Conservation (phyloP, 176 grass and related monocot species). For the Panicum miliaceum region DNA sequence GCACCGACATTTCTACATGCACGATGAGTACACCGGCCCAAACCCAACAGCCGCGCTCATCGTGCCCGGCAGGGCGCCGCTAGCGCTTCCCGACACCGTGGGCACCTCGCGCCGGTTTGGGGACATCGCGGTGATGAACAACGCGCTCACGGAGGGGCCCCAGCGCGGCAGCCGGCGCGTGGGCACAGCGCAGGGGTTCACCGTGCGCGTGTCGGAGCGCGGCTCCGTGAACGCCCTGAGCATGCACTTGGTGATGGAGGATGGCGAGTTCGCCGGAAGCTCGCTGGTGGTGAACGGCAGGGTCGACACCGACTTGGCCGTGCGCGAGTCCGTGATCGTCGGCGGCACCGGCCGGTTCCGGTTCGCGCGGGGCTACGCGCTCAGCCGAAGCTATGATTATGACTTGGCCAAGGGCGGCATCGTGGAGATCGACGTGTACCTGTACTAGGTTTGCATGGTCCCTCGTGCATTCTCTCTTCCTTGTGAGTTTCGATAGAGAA, state of each 20-base stretch:
- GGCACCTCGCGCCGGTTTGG: slow-evolving; percentile 5
- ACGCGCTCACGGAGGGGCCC: slow-evolving; percentile 27
- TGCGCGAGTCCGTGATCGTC: slow-evolving; percentile 52
- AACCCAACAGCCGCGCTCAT: slow-evolving; percentile 4
- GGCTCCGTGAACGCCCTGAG: slow-evolving; percentile 43
- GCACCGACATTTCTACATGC: slow-evolving; percentile 3
- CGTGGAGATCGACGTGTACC: slow-evolving; percentile 55
- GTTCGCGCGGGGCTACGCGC: slow-evolving; percentile 38
- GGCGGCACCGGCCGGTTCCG: slow-evolving; percentile 64
- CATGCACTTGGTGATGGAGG: slow-evolving; percentile 41
- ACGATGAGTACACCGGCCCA: background rate
- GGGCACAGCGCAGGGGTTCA: slow-evolving; percentile 37
- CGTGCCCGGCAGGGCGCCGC: background rate
- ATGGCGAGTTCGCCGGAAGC: slow-evolving; percentile 43
- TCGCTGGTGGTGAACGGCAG: slow-evolving; percentile 47
- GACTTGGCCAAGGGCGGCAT: slow-evolving; percentile 44
- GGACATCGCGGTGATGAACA: slow-evolving; percentile 45
- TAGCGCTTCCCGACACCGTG: background rate
- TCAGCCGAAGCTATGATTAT: slow-evolving; percentile 46
- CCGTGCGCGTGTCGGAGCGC: slow-evolving; percentile 32
- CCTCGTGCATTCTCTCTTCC: background rate
- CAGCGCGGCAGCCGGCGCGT: background rate
- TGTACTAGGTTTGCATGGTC: slow-evolving; percentile 15
- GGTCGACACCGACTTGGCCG: slow-evolving; percentile 12
- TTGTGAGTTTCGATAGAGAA: background rate